A percentile compares a stretch with the other conserved stretches of the same genome.
These are phyloP conservation scores for Pyrus hybrid DNA, from an alignment of 331 rosid species.

Conservation along the genomic window DNA sequence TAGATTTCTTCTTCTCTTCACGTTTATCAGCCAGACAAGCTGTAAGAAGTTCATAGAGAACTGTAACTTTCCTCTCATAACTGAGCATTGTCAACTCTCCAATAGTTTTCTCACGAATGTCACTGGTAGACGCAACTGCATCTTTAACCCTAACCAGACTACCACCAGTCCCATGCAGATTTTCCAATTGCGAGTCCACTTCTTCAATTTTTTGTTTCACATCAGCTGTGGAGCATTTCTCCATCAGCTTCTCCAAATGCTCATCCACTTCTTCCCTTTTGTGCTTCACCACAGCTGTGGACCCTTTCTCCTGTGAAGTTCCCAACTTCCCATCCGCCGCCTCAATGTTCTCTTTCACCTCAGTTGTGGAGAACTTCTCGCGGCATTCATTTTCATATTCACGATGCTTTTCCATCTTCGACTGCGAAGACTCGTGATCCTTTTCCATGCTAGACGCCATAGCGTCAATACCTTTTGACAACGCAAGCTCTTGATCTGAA, in stretches of 20 bases:
- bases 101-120: slow-evolving; percentile 39
- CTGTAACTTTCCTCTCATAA: slow-evolving; percentile 70
- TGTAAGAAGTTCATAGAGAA: slow-evolving; percentile 71
- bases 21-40: slow-evolving; percentile 64
- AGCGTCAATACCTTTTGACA: slow-evolving; percentile 56
- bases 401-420: slow-evolving; percentile 44
- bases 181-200: neutral
- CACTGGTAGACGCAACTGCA: slow-evolving; percentile 9
- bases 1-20: slow-evolving; percentile 33
- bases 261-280: neutral
- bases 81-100: slow-evolving; percentile 61
- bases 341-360: slow-evolving; percentile 36
- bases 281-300: neutral
- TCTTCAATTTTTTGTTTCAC: neutral
- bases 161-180: slow-evolving; percentile 16
- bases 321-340: slow-evolving; percentile 21
- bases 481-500: slow-evolving; percentile 56
- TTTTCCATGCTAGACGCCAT: slow-evolving; percentile 44
- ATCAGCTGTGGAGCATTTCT: neutral
- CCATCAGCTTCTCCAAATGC: neutral
- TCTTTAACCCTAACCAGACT: slow-evolving; percentile 23
- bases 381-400: slow-evolving; percentile 57
- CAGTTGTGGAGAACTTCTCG: slow-evolving; percentile 44
- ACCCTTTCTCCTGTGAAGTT: neutral
- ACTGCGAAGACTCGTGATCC: slow-evolving; percentile 22